Percentiles rank a stretch among this genome's conserved stretches.
Evolutionary conservation across 78 protist genomes (phyloP).

Genomic region (Bodo saltans): DNA sequence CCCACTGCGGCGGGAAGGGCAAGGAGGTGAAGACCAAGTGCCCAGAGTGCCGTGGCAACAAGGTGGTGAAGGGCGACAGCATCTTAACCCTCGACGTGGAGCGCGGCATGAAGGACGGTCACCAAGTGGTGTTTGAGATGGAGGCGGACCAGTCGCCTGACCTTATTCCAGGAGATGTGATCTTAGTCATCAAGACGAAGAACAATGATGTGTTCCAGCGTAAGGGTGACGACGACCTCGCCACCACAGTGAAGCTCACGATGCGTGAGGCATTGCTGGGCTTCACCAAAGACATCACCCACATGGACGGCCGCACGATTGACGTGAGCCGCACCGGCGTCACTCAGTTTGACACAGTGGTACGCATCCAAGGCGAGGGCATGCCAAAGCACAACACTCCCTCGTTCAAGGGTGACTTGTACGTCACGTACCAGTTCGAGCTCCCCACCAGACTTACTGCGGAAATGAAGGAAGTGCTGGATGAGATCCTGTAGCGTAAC

Average conservation of each 20-base stretch:
- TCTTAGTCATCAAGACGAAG: constrained; percentile 27
- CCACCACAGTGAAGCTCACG: constrained; percentile 10
- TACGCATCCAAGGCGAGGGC: constrained; percentile 41
- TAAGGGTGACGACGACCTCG: constrained; percentile 24
- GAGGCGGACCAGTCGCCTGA: constrained; percentile 62
- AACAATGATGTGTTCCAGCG: constrained; percentile 28
- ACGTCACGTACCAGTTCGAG: constrained; percentile 31
- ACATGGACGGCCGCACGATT: constrained; percentile 52
- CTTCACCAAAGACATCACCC: constrained; percentile 29
- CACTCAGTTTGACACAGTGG: constrained; percentile 34
- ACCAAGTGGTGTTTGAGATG: constrained; percentile 35
- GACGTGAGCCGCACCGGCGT: background rate
- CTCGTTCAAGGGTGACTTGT: constrained; percentile 40
- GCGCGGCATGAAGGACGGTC: constrained; percentile 58
- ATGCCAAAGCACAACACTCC: constrained; percentile 40
- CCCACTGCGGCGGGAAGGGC: constrained; percentile 77
- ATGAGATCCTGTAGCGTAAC: background rate
- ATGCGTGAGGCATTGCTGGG: constrained; percentile 50
- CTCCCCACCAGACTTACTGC: constrained; percentile 45
- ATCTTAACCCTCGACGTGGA: constrained; percentile 52
- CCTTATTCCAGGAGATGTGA: constrained; percentile 63
- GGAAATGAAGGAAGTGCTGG: constrained; percentile 8
- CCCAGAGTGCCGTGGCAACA: constrained; percentile 13
- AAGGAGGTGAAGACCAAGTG: constrained; percentile 55
- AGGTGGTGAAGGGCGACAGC: constrained; percentile 6